A percentile compares a stretch with the other conserved stretches of the same genome.
Conservation (phyloP, 2,329 filamentous ascomycete genomes). For the Aspergillus jensenii region DNA sequence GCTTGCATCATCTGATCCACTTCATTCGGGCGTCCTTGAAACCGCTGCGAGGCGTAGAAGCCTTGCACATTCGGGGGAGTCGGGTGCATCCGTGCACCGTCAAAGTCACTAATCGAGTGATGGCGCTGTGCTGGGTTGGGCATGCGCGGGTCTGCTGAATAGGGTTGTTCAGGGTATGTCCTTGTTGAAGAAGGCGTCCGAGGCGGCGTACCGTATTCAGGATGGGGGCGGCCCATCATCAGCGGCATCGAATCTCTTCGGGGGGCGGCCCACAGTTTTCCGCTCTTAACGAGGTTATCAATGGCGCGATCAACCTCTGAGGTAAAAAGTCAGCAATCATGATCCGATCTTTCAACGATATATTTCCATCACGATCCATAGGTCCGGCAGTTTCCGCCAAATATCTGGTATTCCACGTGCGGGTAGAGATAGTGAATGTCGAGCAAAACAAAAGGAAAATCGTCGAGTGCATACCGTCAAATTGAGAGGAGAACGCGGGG, state of each 20-base stretch:
- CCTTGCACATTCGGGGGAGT: slow-evolving; percentile 76
- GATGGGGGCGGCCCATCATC: slow-evolving; percentile 58
- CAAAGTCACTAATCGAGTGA: slow-evolving; percentile 83
- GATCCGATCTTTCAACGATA: background rate
- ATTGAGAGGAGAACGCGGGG: slow-evolving; percentile 78
- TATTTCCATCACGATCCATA: background rate
- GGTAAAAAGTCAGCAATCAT: slow-evolving; percentile 26
- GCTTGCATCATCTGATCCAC: slow-evolving; percentile 99
- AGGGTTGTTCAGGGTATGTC: slow-evolving; percentile 27
- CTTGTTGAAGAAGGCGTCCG: slow-evolving; percentile 14
- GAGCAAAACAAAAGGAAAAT: background rate
- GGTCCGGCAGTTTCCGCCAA: background rate
- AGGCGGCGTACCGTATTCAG: slow-evolving; percentile 58
- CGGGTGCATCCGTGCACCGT: slow-evolving; percentile 70
- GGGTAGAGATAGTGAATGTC: background rate
- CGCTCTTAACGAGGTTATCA: slow-evolving; percentile 94
- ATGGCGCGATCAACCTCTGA: slow-evolving; percentile 93
- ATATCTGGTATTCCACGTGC: background rate
- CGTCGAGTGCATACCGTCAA: slow-evolving; percentile 70
- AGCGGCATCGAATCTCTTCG: slow-evolving; percentile 80
- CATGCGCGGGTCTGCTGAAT: slow-evolving; percentile 66
- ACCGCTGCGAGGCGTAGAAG: slow-evolving; percentile 91
- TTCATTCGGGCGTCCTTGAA: slow-evolving; percentile 84
- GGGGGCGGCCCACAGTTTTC: slow-evolving; percentile 74
- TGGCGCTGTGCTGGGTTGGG: slow-evolving; percentile 67